Percentiles rank a stretch among this genome's conserved stretches.
Conservation (phyloP, 768 basidiomycete genomes). For the Chalciporus piperatus region DNA sequence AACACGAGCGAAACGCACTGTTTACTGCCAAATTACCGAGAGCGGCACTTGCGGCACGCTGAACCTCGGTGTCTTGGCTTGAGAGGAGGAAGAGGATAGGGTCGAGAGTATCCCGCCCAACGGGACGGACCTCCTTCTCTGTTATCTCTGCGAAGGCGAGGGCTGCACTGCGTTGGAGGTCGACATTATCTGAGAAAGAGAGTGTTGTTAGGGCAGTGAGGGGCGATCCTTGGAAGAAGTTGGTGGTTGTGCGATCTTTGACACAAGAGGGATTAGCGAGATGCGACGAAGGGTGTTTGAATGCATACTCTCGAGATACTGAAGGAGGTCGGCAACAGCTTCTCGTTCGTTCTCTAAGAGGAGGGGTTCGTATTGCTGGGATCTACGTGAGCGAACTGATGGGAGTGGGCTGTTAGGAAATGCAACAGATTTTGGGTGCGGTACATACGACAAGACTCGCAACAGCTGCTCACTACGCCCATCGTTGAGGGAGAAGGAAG, state of each 20-base stretch:
- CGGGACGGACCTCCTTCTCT: slow-evolving; percentile 97
- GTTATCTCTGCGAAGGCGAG: slow-evolving; percentile 99
- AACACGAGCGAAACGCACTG: slow-evolving; percentile 55
- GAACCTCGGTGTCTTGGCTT: slow-evolving; percentile 98
- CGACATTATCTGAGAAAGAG: slow-evolving; percentile 98
- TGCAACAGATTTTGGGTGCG: slow-evolving; percentile 6
- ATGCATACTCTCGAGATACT: slow-evolving; percentile 91
- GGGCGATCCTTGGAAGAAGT: slow-evolving; percentile 95
- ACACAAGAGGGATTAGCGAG: not conserved
- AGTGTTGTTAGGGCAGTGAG: slow-evolving; percentile 93
- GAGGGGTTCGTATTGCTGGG: slow-evolving; percentile 83
- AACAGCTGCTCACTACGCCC: slow-evolving; percentile 80
- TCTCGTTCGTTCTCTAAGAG: slow-evolving; percentile 93
- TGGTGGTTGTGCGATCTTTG: slow-evolving; percentile 91
- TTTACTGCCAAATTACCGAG: slow-evolving; percentile 98
- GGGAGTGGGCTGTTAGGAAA: slow-evolving; percentile 14
- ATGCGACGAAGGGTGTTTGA: slow-evolving; percentile 2
- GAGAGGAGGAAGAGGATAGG: slow-evolving; percentile 96
- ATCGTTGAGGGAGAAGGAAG: slow-evolving; percentile 34
- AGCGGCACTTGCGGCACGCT: slow-evolving; percentile 96
- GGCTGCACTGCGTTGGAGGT: slow-evolving; percentile 95
- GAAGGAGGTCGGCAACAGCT: slow-evolving; percentile 95
- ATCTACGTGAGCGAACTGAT: slow-evolving; percentile 76
- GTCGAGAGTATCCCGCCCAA: slow-evolving; percentile 95
- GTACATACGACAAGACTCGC: slow-evolving; percentile 76